A percentile compares a stretch with the other conserved stretches of the same genome.
Evolutionary conservation across 495 filamentous ascomycete species (phyloP).

Genomic region (Aspergillus egyptiacus): DNA sequence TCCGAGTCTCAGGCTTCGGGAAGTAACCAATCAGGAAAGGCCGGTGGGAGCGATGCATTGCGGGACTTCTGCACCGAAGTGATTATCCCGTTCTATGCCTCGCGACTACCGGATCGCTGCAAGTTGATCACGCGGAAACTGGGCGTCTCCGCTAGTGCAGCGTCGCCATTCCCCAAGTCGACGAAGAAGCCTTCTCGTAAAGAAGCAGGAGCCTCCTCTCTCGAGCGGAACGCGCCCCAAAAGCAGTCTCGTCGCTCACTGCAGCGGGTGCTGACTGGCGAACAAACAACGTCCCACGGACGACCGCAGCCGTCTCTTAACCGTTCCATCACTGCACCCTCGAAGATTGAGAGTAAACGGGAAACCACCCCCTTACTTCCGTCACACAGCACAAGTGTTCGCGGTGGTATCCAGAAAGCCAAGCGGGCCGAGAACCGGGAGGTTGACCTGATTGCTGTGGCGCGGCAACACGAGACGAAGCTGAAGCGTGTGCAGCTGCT

Average conservation of each 20-base stretch:
- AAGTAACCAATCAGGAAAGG: slow-evolving; percentile 35
- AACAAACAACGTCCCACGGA: slow-evolving; percentile 47
- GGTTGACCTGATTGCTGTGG: slow-evolving; percentile 56
- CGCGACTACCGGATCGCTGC: slow-evolving; percentile 76
- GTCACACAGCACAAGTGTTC: slow-evolving; percentile 28
- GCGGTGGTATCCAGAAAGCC: slow-evolving; percentile 52
- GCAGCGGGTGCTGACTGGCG: slow-evolving; percentile 67
- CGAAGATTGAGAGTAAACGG: slow-evolving; percentile 33
- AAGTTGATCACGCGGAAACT: slow-evolving; percentile 78
- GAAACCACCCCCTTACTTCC: slow-evolving; percentile 35
- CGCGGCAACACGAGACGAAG: slow-evolving; percentile 57
- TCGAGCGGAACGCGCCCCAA: slow-evolving; percentile 43
- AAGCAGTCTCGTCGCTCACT: slow-evolving; percentile 54
- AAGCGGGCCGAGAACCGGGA: slow-evolving; percentile 61
- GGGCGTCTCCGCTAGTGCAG: slow-evolving; percentile 59
- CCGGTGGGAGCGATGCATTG: slow-evolving; percentile 50
- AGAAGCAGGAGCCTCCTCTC: slow-evolving; percentile 53
- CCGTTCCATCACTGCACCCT: slow-evolving; percentile 59
- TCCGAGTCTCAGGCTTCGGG: slow-evolving; percentile 28
- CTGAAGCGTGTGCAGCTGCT: slow-evolving; percentile 67
- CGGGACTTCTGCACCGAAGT: slow-evolving; percentile 87
- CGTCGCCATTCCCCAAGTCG: slow-evolving; percentile 46
- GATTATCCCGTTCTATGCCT: slow-evolving; percentile 85
- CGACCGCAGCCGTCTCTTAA: slow-evolving; percentile 49
- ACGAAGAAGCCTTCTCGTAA: slow-evolving; percentile 25